phyloP scores from a whole-genome alignment of 768 basidiomycete genomes.

The Termitomyces sp. region DNA sequence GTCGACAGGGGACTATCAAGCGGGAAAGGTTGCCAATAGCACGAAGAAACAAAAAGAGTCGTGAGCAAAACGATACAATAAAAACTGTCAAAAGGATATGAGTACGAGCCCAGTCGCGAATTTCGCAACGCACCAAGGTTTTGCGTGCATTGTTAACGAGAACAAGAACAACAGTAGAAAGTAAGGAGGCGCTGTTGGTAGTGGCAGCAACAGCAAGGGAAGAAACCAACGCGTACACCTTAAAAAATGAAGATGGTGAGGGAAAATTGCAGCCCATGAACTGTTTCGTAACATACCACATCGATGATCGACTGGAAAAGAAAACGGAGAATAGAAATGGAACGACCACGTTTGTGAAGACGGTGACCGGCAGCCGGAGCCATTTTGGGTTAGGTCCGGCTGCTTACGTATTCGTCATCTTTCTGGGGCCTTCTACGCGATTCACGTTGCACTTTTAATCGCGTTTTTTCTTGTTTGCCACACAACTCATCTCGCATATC shows the following conservation, averaged over 20 bases:
- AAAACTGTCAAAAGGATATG: slow-evolving; percentile 42
- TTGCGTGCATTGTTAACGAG: slow-evolving; percentile 74
- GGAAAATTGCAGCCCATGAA: neutral
- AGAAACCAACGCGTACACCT: slow-evolving; percentile 90
- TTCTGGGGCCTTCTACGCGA: slow-evolving; percentile 40
- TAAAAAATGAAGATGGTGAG: neutral
- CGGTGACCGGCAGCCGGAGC: slow-evolving; percentile 3
- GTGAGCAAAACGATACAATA: slow-evolving; percentile 82
- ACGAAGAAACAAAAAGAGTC: slow-evolving; percentile 82
- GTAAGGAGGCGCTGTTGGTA: slow-evolving; percentile 77
- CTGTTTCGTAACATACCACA: slow-evolving; percentile 47
- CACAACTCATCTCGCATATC: slow-evolving; percentile 1
- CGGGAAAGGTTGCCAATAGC: slow-evolving; percentile 85
- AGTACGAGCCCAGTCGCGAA: neutral
- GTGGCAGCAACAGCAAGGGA: slow-evolving; percentile 67
- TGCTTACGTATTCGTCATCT: slow-evolving; percentile 16
- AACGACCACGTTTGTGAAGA: neutral
- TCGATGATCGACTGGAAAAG: slow-evolving; percentile 7
- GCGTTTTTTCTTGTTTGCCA: slow-evolving; percentile 13
- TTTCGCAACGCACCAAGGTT: slow-evolving; percentile 64
- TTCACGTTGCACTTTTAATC: slow-evolving; percentile 8
- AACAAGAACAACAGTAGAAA: slow-evolving; percentile 75
- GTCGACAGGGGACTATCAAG: slow-evolving; percentile 53
- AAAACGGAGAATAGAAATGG: neutral
- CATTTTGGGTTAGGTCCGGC: neutral